Evolutionary conservation across 2,329 filamentous ascomycete species (phyloP).

Genomic region (Geosmithia flava): DNA sequence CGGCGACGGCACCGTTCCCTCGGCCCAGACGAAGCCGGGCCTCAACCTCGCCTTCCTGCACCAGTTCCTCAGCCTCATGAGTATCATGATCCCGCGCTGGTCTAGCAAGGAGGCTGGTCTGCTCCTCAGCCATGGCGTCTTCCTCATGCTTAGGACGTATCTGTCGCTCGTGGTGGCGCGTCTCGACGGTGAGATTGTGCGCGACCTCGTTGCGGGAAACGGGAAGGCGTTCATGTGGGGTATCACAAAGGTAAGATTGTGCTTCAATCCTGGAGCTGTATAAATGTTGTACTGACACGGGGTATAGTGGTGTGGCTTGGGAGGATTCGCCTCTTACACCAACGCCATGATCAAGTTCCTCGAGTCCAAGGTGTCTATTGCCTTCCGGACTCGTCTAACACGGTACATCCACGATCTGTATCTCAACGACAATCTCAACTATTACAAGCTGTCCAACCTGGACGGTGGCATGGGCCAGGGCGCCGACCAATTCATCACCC

Average conservation of each 20-base stretch:
- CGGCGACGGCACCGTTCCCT: conserved; percentile 63
- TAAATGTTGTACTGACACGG: neutral
- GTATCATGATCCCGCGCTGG: conserved; percentile 95
- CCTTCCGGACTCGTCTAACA: conserved; percentile 88
- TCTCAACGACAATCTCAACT: conserved; percentile 86
- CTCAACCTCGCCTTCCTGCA: conserved; percentile 93
- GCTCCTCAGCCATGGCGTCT: conserved; percentile 76
- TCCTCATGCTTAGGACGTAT: conserved; percentile 86
- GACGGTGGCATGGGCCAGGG: conserved; percentile 88
- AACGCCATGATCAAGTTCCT: conserved; percentile 99
- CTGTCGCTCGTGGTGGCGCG: conserved; percentile 86
- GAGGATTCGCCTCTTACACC: conserved; percentile 87
- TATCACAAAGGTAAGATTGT: conserved; percentile 55
- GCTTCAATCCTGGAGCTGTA: neutral
- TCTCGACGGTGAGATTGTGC: conserved; percentile 88
- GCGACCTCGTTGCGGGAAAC: conserved; percentile 90
- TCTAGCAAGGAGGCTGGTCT: conserved; percentile 91
- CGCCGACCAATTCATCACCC: conserved; percentile 94
- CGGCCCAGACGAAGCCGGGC: conserved; percentile 83
- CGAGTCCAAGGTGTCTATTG: conserved; percentile 95
- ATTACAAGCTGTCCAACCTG: conserved; percentile 87
- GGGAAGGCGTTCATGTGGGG: conserved; percentile 81
- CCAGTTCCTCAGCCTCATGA: conserved; percentile 90
- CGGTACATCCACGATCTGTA: conserved; percentile 97
- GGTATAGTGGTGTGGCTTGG: conserved; percentile 74